Base-by-base conservation (phyloP, 129 eudicot genomes). In the Cynara cardunculus region DNA sequence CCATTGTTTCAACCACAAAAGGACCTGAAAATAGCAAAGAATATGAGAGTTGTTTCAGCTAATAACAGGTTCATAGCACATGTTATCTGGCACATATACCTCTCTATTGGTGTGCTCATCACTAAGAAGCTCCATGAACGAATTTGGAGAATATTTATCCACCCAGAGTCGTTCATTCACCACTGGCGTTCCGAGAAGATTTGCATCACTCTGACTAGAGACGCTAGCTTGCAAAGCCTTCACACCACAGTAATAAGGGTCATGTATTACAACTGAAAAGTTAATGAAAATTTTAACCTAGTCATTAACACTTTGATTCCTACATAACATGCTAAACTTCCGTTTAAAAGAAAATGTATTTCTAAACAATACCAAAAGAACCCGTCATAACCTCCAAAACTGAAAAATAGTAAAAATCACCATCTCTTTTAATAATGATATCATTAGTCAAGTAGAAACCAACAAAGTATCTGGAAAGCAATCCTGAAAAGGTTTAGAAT, bases 1-100 rank as follows among this genome's bases (percentile, higher is more conserved):
- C 99, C 99, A 95, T 73, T 95, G 99, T 84, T 95, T 95, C 88
- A 95, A 73, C 99, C 99, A 95, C 84, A 92, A 53, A 72, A 95
- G 97, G 26, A 95, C 99, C 99, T 95, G 86, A 80, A 78, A 41
- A 77, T 71, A 25, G 65, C 70, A 76, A 76, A 59, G 13, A 30
- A 32, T 25, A 67, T 67, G n/a, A 30, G 73, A 70, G n/a, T 24
- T 61, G 25, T 79, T 72, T 28, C 80, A 66, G 69, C 27, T 46
- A 49, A 49, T 67, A 12, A 16, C 1, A 76, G 41, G 28, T 34
- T 71, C 79, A 79, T 68, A 22, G 24, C 13, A 73, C 71, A 30
- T 3, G 39, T 44, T 74, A 53, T 22, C 4, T 35, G n/a, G 34
- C 39, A 75, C 7, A 24, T 53, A 81, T 81, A 92, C 99, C 96